A percentile compares a stretch with the other conserved stretches of the same genome.
phyloP scores from a whole-genome alignment of 345 rosid genomes.

The Bruguiera parviflora region DNA sequence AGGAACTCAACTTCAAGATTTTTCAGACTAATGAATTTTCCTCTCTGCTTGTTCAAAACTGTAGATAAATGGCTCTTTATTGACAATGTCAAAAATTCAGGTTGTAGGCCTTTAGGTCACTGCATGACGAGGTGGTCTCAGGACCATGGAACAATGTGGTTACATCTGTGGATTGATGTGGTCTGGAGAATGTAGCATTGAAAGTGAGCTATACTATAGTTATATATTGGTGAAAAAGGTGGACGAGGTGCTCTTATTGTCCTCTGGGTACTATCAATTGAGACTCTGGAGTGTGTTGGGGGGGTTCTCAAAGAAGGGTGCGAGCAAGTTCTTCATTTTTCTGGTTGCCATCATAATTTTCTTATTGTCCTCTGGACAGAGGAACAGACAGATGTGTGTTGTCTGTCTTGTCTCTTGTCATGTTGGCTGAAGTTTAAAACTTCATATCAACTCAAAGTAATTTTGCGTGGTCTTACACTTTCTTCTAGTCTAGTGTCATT shows the following conservation, averaged over 20 bases:
- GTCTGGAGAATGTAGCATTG: background rate
- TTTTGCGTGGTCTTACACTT: background rate
- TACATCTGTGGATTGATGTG: background rate
- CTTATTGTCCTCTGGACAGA: too few species aligned
- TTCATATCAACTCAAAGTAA: too few species aligned
- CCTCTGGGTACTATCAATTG: too few species aligned
- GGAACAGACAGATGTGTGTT: too few species aligned
- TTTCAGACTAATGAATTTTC: background rate
- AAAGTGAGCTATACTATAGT: background rate
- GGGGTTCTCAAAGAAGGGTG: too few species aligned
- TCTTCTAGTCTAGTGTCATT: background rate
- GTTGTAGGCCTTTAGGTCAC: background rate
- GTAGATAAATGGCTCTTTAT: background rate
- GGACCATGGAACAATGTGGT: background rate
- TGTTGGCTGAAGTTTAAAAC: too few species aligned
- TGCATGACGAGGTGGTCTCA: background rate
- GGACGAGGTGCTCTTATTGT: too few species aligned
- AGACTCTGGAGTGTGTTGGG: too few species aligned
- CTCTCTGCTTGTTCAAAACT: background rate
- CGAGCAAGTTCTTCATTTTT: too few species aligned
- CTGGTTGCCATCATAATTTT: too few species aligned
- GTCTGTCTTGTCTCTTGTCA: too few species aligned
- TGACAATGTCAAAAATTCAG: background rate
- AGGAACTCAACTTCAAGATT: background rate
- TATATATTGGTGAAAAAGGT: too few species aligned